These are phyloP conservation scores for Spathaspora sp. DNA, from an alignment of 805 yeast genomes.

Conservation along the genomic window DNA sequence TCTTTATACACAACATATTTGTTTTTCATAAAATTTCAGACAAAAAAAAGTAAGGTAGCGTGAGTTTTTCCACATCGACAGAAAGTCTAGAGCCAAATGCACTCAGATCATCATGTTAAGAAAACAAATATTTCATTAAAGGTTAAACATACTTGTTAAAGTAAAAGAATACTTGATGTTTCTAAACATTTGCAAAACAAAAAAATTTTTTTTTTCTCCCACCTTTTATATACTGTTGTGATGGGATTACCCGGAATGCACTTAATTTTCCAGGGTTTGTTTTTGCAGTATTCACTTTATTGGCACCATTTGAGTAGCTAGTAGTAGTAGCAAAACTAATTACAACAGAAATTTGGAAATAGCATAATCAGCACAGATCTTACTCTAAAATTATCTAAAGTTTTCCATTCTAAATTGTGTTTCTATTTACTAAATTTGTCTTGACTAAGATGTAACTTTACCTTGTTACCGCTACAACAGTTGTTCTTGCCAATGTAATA, in stretches of 20 bases:
- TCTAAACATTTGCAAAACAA: not conserved
- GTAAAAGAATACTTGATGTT: not conserved
- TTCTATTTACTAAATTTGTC: too few species aligned
- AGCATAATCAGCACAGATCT: too few species aligned
- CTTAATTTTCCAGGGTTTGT: not conserved
- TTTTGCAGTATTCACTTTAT: not conserved
- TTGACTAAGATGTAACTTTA: too few species aligned
- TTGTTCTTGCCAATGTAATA: too few species aligned
- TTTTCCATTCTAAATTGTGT: too few species aligned
- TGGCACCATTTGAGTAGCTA: too few species aligned
- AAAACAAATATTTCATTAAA: not conserved
- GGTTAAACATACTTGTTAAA: not conserved
- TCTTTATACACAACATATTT: not conserved
- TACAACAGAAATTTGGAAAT: too few species aligned
- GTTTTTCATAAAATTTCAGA: constrained; percentile 41
- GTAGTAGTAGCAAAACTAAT: too few species aligned
- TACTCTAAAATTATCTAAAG: too few species aligned
- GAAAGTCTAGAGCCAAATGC: constrained; percentile 99
- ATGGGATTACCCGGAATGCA: not conserved
- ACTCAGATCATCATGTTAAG: constrained; percentile 79
- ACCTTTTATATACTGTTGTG: not conserved
- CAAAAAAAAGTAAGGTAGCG: constrained; percentile 84
- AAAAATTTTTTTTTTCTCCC: too few species aligned
- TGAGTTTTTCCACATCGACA: constrained; percentile 98
- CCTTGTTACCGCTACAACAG: too few species aligned